Evolutionary conservation across 148 eudicot species (phyloP).

Genomic region (Camellia sinensis): DNA sequence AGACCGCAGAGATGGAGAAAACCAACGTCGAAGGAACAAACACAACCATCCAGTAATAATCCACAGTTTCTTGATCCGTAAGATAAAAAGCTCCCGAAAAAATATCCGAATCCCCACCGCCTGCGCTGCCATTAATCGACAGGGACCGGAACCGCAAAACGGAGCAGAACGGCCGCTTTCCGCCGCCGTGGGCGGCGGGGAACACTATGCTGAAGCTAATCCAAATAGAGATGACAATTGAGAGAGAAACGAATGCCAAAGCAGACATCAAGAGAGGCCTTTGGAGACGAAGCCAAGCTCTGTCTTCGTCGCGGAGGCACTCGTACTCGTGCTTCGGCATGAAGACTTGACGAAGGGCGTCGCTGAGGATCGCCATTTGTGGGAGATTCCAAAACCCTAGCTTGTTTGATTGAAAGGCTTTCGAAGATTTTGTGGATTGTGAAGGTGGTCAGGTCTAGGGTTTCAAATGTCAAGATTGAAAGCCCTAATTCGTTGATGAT

Average conservation of each 20-base stretch:
- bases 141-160: conserved; percentile 51
- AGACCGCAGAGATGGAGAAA: conserved; percentile 44
- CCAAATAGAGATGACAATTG: conserved; percentile 44
- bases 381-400: not conserved
- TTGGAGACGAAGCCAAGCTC: conserved; percentile 56
- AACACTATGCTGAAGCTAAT: conserved; percentile 75
- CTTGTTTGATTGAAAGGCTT: not conserved
- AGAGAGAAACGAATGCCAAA: conserved; percentile 35
- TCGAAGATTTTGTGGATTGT: not conserved
- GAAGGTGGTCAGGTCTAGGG: not conserved
- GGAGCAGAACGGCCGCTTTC: conserved; percentile 61
- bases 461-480: not conserved
- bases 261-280: conserved; percentile 33
- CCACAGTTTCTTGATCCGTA: conserved; percentile 85
- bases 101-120: conserved; percentile 42
- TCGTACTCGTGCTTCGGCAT: conserved; percentile 94
- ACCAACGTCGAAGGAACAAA: conserved; percentile 63
- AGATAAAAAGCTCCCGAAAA: conserved; percentile 69
- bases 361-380: conserved; percentile 38
- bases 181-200: conserved; percentile 34
- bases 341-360: conserved; percentile 88
- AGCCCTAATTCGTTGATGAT: not conserved
- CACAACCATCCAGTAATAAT: conserved; percentile 75
- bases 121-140: conserved; percentile 36
- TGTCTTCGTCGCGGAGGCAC: conserved; percentile 72